Evolutionary conservation across 257 asterid genomes (phyloP), one percentile per base, ranked within the genome.

Genomic region (Thymus mandschuricus): DNA sequence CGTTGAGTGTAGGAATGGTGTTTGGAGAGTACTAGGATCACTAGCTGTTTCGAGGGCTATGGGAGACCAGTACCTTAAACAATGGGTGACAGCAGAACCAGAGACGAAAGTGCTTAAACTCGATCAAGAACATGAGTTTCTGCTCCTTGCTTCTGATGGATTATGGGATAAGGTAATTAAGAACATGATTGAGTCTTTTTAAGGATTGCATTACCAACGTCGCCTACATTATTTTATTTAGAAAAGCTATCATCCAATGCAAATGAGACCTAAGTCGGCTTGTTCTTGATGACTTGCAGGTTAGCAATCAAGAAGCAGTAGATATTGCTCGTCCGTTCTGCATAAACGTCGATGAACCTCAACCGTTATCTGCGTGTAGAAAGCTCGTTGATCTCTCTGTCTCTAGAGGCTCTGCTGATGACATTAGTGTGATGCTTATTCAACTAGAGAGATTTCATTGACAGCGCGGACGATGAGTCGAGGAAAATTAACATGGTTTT

Each of bases 111-210:
- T 86, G 48, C 49, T 89, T 74, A 72, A 41, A 30, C 86, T 91
- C 6, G 61, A 80, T 52, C 86, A 78, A 6, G 92, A 86, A 33
- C 68, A 82, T n/a, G 98, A 93, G 82, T 93, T 93, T 78, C 74
- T 93, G 56, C 60, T 93, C 73, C 92, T 93, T 45, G 98, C 98
- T 34, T 93, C 96, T 10, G 98, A 93, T 78, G 97, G 98, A 67
- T 70, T 93, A 56, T 91, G 98, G 98, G 98, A 93, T 70, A 91
- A 88, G 85, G 96, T 90, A 68, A 8, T 60, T 49, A 5, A 21
- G 8, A 21, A 51, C 15, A 51, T n/a, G 30, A 51, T 51, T 15
- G 57, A 51, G 21, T 21, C 21, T 21, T 29, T 27, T 54, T 3
- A 54, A 6, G 60, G 13, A 8, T 2, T 7, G 6, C 41, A 27